Base-by-base conservation (phyloP, 2,329 filamentous ascomycete genomes). In the Ramularia collo-cygni region DNA sequence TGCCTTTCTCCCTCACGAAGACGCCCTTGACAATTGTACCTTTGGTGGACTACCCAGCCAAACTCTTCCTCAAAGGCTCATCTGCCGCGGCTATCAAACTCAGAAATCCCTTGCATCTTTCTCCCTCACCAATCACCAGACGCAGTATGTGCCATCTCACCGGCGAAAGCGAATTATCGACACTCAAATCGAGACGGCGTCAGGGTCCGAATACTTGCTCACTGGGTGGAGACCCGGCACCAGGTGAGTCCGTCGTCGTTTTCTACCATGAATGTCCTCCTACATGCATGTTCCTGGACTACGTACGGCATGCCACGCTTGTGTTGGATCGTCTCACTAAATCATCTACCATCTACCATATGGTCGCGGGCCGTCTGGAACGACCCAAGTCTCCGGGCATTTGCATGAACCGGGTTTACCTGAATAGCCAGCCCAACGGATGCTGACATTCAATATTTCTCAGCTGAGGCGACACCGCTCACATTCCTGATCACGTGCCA, bases 241-340 rank as follows among this genome's bases (percentile, higher is more conserved):
- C 35, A 47, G 42, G 49, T 52, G 38, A 47, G 49, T 29, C 16
- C n/a, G n/a, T n/a, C n/a, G n/a, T n/a, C n/a, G n/a, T 43, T 44
- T 40, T 31, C 35, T 37, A 45, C 47, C 38, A 45, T 48, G 42
- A 38, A 45, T 48, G 42, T 38, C 35, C 33, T 37, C 37, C 35
- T 39, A 29, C 40, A 43, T 42, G 30, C 36, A 24, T 42, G 30
- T 45, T 44, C 40, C 38, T 45, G 37, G 44, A 28, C 29, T 47
- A 37, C n/a, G n/a, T n/a, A 47, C 37, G 38, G 46, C 37, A 44
- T 44, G 41, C 30, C 33, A 37, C 37, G 36, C 32, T 34, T 26
- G 33, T 10, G 21, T 24, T 24, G 6, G 21, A 10, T 10, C 21
- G 6, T 24, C 21, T 24, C 21, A 24, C 10, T 10, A 24, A 10